phyloP scores from a whole-genome alignment of 148 eudicot genomes.

The Rhododendron kiyosumense region DNA sequence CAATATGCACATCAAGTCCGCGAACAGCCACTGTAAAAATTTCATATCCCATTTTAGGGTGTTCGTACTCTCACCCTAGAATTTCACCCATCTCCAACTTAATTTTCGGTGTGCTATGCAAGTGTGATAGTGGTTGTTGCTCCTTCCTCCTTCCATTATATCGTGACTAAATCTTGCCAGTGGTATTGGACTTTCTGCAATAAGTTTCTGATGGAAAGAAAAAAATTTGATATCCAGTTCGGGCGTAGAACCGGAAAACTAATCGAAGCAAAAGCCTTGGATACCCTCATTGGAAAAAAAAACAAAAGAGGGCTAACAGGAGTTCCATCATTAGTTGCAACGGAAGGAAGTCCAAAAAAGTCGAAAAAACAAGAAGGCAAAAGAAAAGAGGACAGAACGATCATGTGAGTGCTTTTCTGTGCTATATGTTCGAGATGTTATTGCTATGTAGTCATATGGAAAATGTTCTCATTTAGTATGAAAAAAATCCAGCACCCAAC shows the following conservation, averaged over 20 bases:
- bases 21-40: too few relatives aligned
- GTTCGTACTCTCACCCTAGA: neutral
- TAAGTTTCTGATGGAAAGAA: neutral
- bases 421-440: neutral
- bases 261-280: neutral
- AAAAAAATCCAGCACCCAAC: neutral
- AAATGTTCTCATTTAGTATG: neutral
- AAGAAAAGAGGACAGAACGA: neutral
- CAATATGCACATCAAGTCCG: too few relatives aligned
- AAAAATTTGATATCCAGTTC: neutral
- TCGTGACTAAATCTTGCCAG: neutral
- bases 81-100: neutral
- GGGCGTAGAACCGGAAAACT: neutral
- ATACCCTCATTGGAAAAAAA: neutral
- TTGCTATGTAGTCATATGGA: neutral
- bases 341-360: neutral
- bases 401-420: neutral
- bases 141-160: neutral
- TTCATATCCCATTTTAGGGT: neutral
- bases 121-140: neutral
- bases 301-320: neutral
- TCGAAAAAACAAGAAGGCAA: neutral
- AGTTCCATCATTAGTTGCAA: neutral
- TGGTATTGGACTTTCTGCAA: neutral
- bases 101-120: neutral